Base-by-base conservation (phyloP, 2,329 filamentous ascomycete species). In the Albifimbria verrucaria region DNA sequence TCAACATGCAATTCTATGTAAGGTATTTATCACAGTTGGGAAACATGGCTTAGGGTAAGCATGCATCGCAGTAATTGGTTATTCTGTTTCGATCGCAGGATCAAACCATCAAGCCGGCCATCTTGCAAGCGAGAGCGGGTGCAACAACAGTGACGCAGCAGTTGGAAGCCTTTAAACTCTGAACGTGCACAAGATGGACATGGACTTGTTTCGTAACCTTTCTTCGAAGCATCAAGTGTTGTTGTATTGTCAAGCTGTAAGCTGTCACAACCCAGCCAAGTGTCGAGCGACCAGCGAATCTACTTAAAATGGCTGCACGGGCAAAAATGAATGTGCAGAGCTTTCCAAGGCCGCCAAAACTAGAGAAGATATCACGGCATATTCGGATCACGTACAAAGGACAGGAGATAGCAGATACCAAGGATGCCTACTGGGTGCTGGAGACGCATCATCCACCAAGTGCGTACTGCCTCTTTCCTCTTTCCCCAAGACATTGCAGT, bases 401-500 rank as follows among this genome's bases (percentile, higher is more conserved):
- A 20, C 68, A 77, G 45, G 68, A 76, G 48, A 77, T 86, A 55
- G 83, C 81, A 11, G 80, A 86, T 43, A 85, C 83, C 7, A 77
- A 71, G 51, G 74, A 81, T 45, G 81, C 77, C 3, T 85, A 78
- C 63, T 85, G 83, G 82, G 81, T 83, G 4, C 69, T 86, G 28
- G 82, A 86, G 65, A 85, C 82, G 18, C 80, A 81, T 58, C 82
- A 86, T 59, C 80, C 83, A 28, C 83, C 83, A 5, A 85, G 79
- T 82, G 61, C 47, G 72, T 71, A 15, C 18, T 42, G 9, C 9
- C 11, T 17, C 20, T n/a, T 18, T 25, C 46, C 41, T 39, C 17
- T 11, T 32, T 49, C 45, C 17, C 48, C 46, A 26, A 18, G 12
- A 39, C 15, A 22, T 25, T 22, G 15, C 20, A 32, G 21, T 9